These are phyloP conservation scores for Xylariaceae sp. DNA, from an alignment of 2,329 filamentous ascomycete genomes.

Conservation along the genomic window DNA sequence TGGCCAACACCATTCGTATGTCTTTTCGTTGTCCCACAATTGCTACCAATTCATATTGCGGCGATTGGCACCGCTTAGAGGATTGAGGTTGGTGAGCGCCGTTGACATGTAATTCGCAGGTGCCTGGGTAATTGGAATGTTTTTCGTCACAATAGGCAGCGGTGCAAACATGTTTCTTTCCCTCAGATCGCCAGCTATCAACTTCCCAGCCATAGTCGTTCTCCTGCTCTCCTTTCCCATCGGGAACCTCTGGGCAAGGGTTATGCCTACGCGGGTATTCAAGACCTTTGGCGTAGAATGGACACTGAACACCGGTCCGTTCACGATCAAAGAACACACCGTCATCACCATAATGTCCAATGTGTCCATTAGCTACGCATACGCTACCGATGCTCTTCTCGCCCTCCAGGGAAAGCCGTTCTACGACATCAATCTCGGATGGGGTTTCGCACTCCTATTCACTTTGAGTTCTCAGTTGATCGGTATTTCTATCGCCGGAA, in stretches of 20 bases:
- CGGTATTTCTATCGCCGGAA: slow-evolving; percentile 49
- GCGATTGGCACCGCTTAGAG: too few relatives aligned
- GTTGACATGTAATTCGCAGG: too few relatives aligned
- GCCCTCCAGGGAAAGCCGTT: slow-evolving; percentile 39
- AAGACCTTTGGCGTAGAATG: slow-evolving; percentile 39
- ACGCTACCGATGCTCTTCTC: slow-evolving; percentile 38
- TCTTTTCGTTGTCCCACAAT: too few relatives aligned
- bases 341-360: slow-evolving; percentile 43
- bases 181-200: slow-evolving; percentile 33
- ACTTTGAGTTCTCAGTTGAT: slow-evolving; percentile 49
- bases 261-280: slow-evolving; percentile 39
- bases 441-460: slow-evolving; percentile 46
- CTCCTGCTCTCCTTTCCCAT: slow-evolving; percentile 41
- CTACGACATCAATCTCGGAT: slow-evolving; percentile 40
- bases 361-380: slow-evolving; percentile 35
- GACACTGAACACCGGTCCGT: slow-evolving; percentile 42
- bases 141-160: slow-evolving; percentile 40
- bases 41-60: too few relatives aligned
- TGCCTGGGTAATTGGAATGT: slow-evolving; percentile 42
- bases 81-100: too few relatives aligned
- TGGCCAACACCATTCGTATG: slow-evolving; percentile 38
- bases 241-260: slow-evolving; percentile 40
- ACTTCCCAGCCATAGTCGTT: slow-evolving; percentile 36
- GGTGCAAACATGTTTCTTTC: slow-evolving; percentile 37
- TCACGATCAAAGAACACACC: slow-evolving; percentile 45